Conservation (phyloP, 1,284 basidiomycete species). For the Phellinidium pouzarii region DNA sequence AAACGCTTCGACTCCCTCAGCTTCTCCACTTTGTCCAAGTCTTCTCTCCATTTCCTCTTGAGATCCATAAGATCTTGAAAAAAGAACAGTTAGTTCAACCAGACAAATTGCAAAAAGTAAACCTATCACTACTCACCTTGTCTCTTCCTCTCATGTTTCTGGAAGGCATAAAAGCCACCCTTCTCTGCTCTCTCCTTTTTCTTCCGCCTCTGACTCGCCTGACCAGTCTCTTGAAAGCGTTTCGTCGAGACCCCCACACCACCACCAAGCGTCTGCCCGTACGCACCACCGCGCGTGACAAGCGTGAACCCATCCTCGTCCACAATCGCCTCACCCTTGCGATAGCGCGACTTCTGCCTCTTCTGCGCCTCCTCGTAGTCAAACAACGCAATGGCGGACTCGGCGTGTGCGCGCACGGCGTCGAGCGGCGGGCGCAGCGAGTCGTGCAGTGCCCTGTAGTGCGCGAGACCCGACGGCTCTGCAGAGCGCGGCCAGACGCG, state of each 20-base stretch:
- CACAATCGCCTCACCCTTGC: conserved; percentile 76
- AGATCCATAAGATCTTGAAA: conserved; percentile 60
- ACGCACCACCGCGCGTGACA: conserved; percentile 81
- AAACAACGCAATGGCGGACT: conserved; percentile 67
- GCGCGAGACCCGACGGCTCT: conserved; percentile 61
- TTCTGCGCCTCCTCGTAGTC: conserved; percentile 64
- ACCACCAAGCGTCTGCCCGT: conserved; percentile 78
- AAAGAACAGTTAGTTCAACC: conserved; percentile 6
- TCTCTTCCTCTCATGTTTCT: conserved; percentile 80
- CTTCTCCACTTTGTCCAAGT: conserved; percentile 82
- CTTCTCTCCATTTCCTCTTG: conserved; percentile 76
- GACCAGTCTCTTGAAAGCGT: conserved; percentile 53
- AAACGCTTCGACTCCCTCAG: conserved; percentile 73
- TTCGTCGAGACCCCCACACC: conserved; percentile 75
- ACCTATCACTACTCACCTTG: conserved; percentile 47
- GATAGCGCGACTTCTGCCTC: conserved; percentile 54
- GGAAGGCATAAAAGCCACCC: conserved; percentile 80
- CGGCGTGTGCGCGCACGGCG: conserved; percentile 65
- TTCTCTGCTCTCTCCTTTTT: conserved; percentile 66
- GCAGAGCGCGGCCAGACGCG: conserved; percentile 53
- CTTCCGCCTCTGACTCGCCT: conserved; percentile 43
- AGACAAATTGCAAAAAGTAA: neutral
- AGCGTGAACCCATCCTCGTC: conserved; percentile 92
- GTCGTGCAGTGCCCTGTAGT: conserved; percentile 60
- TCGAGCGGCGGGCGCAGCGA: conserved; percentile 67